These are phyloP conservation scores for Aspergillus aculeatus DNA, from an alignment of 2,329 filamentous ascomycete genomes.

Conservation along the genomic window DNA sequence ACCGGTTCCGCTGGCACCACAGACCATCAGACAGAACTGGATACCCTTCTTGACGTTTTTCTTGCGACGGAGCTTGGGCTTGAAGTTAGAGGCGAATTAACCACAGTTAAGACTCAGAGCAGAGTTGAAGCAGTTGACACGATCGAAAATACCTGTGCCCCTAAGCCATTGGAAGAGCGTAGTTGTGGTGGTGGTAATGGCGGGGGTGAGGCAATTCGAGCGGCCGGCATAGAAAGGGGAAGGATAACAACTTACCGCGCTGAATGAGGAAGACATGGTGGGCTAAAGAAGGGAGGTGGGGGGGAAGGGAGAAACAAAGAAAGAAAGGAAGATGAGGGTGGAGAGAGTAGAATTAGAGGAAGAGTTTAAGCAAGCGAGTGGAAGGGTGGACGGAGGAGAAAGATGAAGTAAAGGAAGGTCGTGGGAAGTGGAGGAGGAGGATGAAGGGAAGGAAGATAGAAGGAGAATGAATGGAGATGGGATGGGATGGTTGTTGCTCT, in stretches of 20 bases:
- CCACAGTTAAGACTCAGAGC: conserved; percentile 1
- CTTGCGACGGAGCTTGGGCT: conserved; percentile 98
- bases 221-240: conserved; percentile 24
- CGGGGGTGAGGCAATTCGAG: conserved; percentile 15
- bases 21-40: conserved; percentile 99
- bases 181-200: conserved; percentile 16
- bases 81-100: conserved; percentile 16
- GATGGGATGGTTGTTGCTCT: conserved; percentile 13
- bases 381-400: conserved; percentile 19
- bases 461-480: conserved; percentile 12
- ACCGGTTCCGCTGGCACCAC: conserved; percentile 98
- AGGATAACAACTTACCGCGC: conserved; percentile 49
- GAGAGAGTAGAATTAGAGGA: conserved; percentile 21
- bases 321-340: conserved; percentile 21
- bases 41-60: conserved; percentile 99
- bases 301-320: conserved; percentile 7
- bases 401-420: conserved; percentile 19
- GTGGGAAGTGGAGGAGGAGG: conserved; percentile 15
- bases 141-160: background rate
- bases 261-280: conserved; percentile 55
- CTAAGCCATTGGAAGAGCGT: conserved; percentile 17
- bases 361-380: conserved; percentile 17
- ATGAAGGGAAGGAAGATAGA: conserved; percentile 11
- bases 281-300: conserved; percentile 26
- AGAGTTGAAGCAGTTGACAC: background rate